Evolutionary conservation across 129 eudicot species (phyloP).

Genomic region (Scalesia atractyloides): DNA sequence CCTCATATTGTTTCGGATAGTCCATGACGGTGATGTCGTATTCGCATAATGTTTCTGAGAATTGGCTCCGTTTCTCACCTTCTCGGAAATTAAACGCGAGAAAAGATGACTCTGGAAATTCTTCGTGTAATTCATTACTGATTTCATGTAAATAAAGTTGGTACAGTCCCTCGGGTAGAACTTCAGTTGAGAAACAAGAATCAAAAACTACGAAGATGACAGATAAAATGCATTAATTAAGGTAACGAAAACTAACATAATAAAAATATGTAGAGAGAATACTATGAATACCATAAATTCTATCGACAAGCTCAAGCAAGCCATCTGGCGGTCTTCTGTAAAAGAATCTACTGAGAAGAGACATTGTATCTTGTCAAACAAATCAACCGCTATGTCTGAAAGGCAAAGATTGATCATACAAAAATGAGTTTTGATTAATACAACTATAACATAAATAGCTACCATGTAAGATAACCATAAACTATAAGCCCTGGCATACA

Average conservation of each 20-base stretch:
- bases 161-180: conserved; percentile 76
- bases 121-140: conserved; percentile 82
- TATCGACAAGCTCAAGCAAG: conserved; percentile 88
- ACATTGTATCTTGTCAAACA: conserved; percentile 45
- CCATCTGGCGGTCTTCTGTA: conserved; percentile 97
- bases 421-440: conserved; percentile 2
- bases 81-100: conserved; percentile 91
- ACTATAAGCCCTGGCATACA: background rate
- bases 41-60: conserved; percentile 83
- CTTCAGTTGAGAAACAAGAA: conserved; percentile 98
- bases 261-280: background rate
- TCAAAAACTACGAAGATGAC: conserved; percentile 78
- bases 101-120: conserved; percentile 89
- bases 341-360: conserved; percentile 93
- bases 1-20: conserved; percentile 96
- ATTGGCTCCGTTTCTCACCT: conserved; percentile 89
- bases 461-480: background rate
- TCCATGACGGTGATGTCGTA: conserved; percentile 95
- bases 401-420: conserved; percentile 1
- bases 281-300: conserved; percentile 77
- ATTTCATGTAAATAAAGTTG: conserved; percentile 89
- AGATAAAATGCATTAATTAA: background rate
- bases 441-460: conserved; percentile 3
- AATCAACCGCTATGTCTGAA: conserved; percentile 26
- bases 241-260: background rate